Evolutionary conservation across 495 filamentous ascomycete species (phyloP).

Genomic region (Aspergillus sclerotioniger): DNA sequence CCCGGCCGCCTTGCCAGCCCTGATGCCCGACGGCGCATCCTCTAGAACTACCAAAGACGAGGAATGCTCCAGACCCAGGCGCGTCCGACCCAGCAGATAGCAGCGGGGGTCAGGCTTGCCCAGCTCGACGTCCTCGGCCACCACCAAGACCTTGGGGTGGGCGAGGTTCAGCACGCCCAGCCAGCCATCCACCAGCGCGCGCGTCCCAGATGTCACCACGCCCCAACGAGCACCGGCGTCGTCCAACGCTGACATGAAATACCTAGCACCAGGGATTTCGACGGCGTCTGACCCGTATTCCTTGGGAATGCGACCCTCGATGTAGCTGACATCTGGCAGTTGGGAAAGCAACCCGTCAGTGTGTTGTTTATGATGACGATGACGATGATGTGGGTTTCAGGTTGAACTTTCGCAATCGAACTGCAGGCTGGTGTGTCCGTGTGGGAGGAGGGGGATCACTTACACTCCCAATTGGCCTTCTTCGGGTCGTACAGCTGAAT

Average conservation of each 20-base stretch:
- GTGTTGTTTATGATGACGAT: not conserved
- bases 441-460: slow-evolving; percentile 30
- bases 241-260: slow-evolving; percentile 58
- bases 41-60: slow-evolving; percentile 75
- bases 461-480: slow-evolving; percentile 90
- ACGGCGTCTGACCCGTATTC: slow-evolving; percentile 72
- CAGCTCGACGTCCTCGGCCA: slow-evolving; percentile 78
- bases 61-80: slow-evolving; percentile 55
- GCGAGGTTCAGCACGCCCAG: slow-evolving; percentile 74
- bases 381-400: slow-evolving; percentile 7
- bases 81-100: slow-evolving; percentile 69
- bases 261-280: slow-evolving; percentile 72
- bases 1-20: slow-evolving; percentile 82
- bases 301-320: slow-evolving; percentile 76
- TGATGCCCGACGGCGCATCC: slow-evolving; percentile 90
- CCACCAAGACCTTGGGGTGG: slow-evolving; percentile 69
- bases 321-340: slow-evolving; percentile 66
- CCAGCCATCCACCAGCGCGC: slow-evolving; percentile 82
- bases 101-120: slow-evolving; percentile 87
- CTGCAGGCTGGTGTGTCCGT: not conserved
- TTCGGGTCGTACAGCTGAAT: slow-evolving; percentile 69
- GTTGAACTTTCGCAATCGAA: not conserved
- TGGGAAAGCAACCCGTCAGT: slow-evolving; percentile 8
- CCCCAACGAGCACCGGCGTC: slow-evolving; percentile 68
- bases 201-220: slow-evolving; percentile 88